A percentile compares a stretch with the other conserved stretches of the same genome.
These are phyloP conservation scores for Trichocomaceae sp. DNA, from an alignment of 2,329 filamentous ascomycete species.

Conservation along the genomic window DNA sequence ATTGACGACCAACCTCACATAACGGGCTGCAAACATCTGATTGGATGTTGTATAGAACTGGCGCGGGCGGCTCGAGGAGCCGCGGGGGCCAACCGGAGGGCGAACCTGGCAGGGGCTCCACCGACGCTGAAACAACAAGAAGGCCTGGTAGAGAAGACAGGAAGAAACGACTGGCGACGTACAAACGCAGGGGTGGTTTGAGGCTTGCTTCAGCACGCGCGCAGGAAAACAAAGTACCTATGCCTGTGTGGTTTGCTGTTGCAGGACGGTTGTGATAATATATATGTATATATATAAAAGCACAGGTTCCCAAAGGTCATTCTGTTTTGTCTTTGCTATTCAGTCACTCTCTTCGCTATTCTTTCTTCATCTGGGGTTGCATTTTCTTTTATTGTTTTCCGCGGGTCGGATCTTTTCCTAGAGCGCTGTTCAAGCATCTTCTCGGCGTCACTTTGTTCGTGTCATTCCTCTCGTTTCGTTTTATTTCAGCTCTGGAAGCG, in stretches of 20 bases:
- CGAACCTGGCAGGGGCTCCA: neutral
- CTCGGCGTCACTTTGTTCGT: neutral
- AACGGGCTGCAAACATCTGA: too few relatives aligned
- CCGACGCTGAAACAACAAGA: constrained; percentile 8
- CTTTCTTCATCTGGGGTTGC: neutral
- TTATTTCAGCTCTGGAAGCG: constrained; percentile 5
- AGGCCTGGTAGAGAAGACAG: neutral
- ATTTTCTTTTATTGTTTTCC: neutral
- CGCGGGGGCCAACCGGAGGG: constrained; percentile 8
- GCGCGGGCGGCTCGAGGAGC: constrained; percentile 7
- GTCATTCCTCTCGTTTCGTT: neutral
- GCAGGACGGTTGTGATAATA: neutral
- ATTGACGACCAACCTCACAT: too few relatives aligned
- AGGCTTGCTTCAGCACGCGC: constrained; percentile 16
- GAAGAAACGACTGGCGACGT: constrained; percentile 6
- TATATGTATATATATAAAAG: constrained; percentile 5
- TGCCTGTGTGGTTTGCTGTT: constrained; percentile 8
- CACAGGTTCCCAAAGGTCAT: neutral
- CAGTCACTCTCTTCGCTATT: neutral
- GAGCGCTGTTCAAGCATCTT: neutral
- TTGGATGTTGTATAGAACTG: neutral
- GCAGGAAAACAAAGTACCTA: neutral
- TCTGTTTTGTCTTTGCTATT: neutral
- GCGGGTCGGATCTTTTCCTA: constrained; percentile 6
- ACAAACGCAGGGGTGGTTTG: constrained; percentile 7